Percentiles rank a stretch among this genome's conserved stretches.
phyloP scores from a whole-genome alignment of 768 basidiomycete genomes.

The Kwoniella pini region DNA sequence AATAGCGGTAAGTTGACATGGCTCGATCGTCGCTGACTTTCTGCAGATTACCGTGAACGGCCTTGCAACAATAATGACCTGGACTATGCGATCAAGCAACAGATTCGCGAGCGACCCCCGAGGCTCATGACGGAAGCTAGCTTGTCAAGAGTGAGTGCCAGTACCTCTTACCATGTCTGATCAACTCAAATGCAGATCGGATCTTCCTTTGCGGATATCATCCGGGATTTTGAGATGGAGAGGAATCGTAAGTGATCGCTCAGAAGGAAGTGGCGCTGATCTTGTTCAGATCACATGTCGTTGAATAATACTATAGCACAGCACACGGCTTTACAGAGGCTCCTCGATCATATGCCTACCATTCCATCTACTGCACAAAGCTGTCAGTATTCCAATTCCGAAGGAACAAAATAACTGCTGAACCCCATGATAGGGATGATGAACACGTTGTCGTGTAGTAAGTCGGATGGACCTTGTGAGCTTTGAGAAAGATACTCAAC shows the following conservation, averaged over 20 bases:
- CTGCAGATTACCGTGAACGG: no score
- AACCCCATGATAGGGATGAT: slow-evolving; percentile 16
- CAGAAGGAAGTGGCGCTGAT: no score
- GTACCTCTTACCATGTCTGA: not conserved
- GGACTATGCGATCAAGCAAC: not conserved
- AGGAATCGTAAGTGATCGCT: no score
- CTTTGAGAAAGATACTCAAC: not conserved
- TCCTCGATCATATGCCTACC: no score
- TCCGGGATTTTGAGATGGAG: no score
- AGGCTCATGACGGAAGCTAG: slow-evolving; percentile 9
- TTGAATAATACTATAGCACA: no score
- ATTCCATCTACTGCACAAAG: not conserved
- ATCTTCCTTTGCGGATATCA: no score
- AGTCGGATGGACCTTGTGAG: not conserved
- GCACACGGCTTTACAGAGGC: no score
- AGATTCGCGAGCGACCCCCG: not conserved
- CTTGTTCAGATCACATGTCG: no score
- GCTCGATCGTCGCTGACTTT: no score
- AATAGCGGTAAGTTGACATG: not conserved
- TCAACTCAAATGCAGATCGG: slow-evolving; percentile 1
- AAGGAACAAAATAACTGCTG: not conserved
- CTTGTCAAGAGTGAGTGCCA: slow-evolving; percentile 15
- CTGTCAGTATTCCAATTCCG: not conserved
- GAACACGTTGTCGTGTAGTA: slow-evolving; percentile 8
- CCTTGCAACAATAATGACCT: no score